Conservation (phyloP, 352 stramenopile genomes). For the Pythium scleroteichum region DNA sequence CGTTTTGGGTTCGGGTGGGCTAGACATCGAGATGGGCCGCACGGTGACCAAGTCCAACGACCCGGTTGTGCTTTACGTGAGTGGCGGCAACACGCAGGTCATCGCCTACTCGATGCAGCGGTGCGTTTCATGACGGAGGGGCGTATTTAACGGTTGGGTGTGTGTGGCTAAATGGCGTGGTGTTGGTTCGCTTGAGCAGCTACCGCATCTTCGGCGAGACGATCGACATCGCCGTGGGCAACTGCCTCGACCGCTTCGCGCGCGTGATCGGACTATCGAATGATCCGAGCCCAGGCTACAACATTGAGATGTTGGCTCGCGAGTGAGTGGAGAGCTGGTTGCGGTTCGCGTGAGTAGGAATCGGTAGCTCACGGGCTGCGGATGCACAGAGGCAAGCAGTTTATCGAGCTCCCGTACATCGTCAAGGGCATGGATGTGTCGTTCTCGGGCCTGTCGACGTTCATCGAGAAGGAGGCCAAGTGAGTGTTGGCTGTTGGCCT, state of each 20-base stretch:
- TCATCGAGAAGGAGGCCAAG: conserved; percentile 94
- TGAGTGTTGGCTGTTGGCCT: too few species aligned
- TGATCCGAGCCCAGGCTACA: conserved; percentile 98
- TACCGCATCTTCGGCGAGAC: conserved; percentile 99
- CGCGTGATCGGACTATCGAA: conserved; percentile 96
- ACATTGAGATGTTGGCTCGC: conserved; percentile 98
- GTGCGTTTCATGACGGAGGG: conserved; percentile 25
- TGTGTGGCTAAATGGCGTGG: background rate
- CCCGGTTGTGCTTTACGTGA: conserved; percentile 99
- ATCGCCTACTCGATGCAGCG: conserved; percentile 89
- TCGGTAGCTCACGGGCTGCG: background rate
- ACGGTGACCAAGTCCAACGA: conserved; percentile 94
- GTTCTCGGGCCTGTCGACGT: conserved; percentile 97
- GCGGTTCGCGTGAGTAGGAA: background rate
- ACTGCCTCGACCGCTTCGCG: conserved; percentile 98
- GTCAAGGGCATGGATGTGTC: conserved; percentile 99
- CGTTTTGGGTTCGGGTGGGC: background rate
- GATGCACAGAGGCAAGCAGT: conserved; percentile 73
- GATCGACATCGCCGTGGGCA: conserved; percentile 99
- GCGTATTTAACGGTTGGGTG: background rate
- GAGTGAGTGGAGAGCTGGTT: conserved; percentile 48
- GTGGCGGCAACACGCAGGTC: conserved; percentile 98
- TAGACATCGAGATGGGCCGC: conserved; percentile 99
- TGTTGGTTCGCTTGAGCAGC: conserved; percentile 29
- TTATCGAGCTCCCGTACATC: conserved; percentile 98